Evolutionary conservation across 768 basidiomycete species (phyloP), one percentile per base, ranked within the genome.

Genomic region (Suillus clintonianus): DNA sequence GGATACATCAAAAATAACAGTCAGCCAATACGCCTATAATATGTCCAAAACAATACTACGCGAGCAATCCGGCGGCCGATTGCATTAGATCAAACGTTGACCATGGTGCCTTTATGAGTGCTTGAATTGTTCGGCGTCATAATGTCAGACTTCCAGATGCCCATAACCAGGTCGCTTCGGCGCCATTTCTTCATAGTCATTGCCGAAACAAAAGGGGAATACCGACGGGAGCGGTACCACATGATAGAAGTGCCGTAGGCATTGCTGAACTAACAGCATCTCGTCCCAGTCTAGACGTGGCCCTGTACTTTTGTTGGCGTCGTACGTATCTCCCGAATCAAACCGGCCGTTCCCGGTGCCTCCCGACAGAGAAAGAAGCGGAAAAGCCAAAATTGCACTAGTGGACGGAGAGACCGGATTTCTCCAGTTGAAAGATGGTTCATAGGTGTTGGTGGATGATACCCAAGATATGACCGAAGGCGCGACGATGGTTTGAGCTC

Each of bases 241-340:
- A 24, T 34, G 68, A 68, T 85, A 85, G n/a, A 30, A 79, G 72
- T 30, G 81, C 74, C 41, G 81, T 72, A 36, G 85, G 85, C 63
- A 88, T 72, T 50, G 81, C 59, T 22, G 78, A 81, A 62, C 75
- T 76, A 32, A 82, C 82, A 22, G 86, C 87, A 68, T 85, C 78
- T 86, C 89, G 91, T 55, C 85, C 79, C 24, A 45, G 67, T 86
- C 75, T 27, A 85, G 89, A 70, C 90, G 69, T 89, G 91, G 11
- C 89, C 89, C 56, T 80, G 75, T 53, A 91, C 80, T 36, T 84
- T 79, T 22, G 85, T 86, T 70, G 82, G 86, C 27, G 86, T 87
- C 30, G 77, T 71, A 17, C 7, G 81, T 85, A 67, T 89, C 86
- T 41, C 74, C 67, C 6, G 76, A 30, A 65, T 88, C 79, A 41